These are phyloP conservation scores for Jatropha podagrica DNA, from an alignment of 441 rosid species.

Conservation along the genomic window DNA sequence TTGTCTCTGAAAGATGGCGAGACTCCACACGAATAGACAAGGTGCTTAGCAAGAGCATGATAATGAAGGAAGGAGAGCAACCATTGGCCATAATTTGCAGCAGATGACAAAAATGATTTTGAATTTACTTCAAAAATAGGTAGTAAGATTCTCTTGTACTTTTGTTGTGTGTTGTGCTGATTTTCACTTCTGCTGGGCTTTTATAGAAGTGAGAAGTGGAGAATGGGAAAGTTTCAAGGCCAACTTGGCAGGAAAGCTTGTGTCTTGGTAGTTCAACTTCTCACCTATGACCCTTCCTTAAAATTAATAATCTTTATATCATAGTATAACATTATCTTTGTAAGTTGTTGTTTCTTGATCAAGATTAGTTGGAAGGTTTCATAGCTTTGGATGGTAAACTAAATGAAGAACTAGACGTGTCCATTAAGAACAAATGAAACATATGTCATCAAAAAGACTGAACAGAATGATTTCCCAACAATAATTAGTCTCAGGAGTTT, in stretches of 20 bases:
- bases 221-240: background rate
- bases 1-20: constrained; percentile 11
- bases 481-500: too few relatives aligned
- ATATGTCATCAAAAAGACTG: background rate
- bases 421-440: background rate
- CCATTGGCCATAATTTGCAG: background rate
- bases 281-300: background rate
- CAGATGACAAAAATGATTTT: background rate
- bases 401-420: background rate
- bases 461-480: too few relatives aligned
- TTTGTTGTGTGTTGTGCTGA: background rate
- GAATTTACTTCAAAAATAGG: background rate
- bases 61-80: background rate
- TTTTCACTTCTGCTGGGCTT: constrained; percentile 2
- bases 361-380: background rate
- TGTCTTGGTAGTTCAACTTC: constrained; percentile 13
- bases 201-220: constrained; percentile 21
- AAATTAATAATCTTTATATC: background rate
- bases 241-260: background rate
- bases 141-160: background rate
- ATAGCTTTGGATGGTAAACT: background rate
- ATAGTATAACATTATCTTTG: background rate
- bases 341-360: background rate
- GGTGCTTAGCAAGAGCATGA: background rate
- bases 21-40: constrained; percentile 12